A percentile compares a stretch with the other conserved stretches of the same genome.
Evolutionary conservation across 805 yeast genomes (phyloP).

Genomic region (Wickerhamiella hasegawae): DNA sequence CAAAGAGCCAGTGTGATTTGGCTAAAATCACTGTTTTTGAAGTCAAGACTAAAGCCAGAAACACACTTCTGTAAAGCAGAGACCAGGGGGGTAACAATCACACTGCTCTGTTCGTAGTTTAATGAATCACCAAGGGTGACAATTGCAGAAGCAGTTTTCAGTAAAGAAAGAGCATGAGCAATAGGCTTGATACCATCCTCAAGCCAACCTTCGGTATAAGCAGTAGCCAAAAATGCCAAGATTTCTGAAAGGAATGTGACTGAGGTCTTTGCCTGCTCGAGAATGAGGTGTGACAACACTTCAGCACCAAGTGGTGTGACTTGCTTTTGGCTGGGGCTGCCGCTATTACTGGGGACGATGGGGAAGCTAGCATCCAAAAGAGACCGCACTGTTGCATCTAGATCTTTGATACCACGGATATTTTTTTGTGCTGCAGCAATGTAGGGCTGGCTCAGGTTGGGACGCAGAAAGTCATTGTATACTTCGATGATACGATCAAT

Average conservation of each 20-base stretch:
- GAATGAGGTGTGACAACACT: slow-evolving; percentile 8
- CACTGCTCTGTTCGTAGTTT: neutral
- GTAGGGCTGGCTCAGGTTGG: too few species aligned
- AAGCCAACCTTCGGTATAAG: slow-evolving; percentile 13
- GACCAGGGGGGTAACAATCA: neutral
- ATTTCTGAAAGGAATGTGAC: slow-evolving; percentile 4
- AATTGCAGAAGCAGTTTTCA: slow-evolving; percentile 4
- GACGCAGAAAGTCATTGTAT: too few species aligned
- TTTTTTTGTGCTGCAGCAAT: too few species aligned
- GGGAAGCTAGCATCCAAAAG: too few species aligned
- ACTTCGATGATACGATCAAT: too few species aligned
- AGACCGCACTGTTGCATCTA: too few species aligned
- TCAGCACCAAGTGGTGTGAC: slow-evolving; percentile 9
- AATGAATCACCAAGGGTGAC: slow-evolving; percentile 3
- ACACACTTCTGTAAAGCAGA: neutral
- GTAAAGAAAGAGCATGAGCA: slow-evolving; percentile 1
- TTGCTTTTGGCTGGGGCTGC: too few species aligned
- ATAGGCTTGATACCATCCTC: slow-evolving; percentile 3
- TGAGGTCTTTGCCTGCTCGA: slow-evolving; percentile 5
- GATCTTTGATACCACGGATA: too few species aligned
- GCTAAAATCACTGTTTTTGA: neutral
- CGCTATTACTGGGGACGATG: too few species aligned
- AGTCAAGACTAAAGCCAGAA: neutral
- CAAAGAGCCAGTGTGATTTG: slow-evolving; percentile 1
- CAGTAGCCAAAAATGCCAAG: slow-evolving; percentile 7